A percentile compares a stretch with the other conserved stretches of the same genome.
phyloP scores from a whole-genome alignment of 2,329 filamentous ascomycete genomes.

The Penicillium oxalicum region DNA sequence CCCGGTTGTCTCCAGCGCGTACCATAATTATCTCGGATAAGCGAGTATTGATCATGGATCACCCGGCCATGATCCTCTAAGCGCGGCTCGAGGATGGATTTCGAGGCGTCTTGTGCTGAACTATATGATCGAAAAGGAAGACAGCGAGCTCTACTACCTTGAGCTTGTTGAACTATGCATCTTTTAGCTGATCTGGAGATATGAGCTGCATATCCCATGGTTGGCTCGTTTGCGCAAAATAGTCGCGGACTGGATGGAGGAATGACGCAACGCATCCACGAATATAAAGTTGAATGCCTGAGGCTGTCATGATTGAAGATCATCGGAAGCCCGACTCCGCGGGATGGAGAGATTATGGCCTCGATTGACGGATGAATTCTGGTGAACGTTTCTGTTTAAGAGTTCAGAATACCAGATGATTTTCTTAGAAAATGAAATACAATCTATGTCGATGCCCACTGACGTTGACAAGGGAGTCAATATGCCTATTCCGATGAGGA shows the following conservation, averaged over 20 bases:
- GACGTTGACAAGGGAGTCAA: too few species aligned
- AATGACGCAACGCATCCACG: constrained; percentile 15
- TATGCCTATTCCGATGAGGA: too few species aligned
- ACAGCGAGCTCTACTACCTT: neutral
- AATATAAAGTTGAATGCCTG: constrained; percentile 4
- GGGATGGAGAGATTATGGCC: neutral
- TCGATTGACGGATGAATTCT: too few species aligned
- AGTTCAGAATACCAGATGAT: too few species aligned
- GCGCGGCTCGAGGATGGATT: constrained; percentile 41
- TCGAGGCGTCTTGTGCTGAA: constrained; percentile 10
- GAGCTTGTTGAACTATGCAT: neutral
- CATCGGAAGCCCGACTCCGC: neutral
- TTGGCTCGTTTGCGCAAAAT: constrained; percentile 6
- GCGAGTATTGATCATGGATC: constrained; percentile 58
- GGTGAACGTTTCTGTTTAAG: too few species aligned
- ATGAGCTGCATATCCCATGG: constrained; percentile 19
- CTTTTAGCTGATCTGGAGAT: constrained; percentile 1
- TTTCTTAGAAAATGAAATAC: too few species aligned
- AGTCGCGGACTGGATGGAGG: constrained; percentile 8
- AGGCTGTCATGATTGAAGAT: constrained; percentile 3
- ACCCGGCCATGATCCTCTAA: constrained; percentile 47
- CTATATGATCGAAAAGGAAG: constrained; percentile 14
- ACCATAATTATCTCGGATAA: constrained; percentile 54
- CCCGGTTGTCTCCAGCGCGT: neutral
- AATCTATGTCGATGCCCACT: too few species aligned